Percentiles rank a stretch among this genome's conserved stretches.
phyloP scores from a whole-genome alignment of 2,329 filamentous ascomycete species.

The Xylariales sp. region DNA sequence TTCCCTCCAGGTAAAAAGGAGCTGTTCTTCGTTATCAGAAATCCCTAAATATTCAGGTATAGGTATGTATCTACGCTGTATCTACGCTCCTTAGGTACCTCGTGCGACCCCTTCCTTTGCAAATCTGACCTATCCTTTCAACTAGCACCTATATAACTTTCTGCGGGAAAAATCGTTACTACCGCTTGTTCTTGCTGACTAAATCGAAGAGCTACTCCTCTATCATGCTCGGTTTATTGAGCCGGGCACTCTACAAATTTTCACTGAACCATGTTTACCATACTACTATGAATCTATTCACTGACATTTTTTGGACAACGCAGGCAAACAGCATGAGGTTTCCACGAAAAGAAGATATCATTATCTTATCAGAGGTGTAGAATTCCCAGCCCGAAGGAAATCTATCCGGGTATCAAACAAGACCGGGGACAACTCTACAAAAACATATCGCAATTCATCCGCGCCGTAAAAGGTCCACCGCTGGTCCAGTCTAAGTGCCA shows the following conservation, averaged over 20 bases:
- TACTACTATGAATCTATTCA: not conserved
- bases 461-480: conserved; percentile 36
- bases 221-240: not conserved
- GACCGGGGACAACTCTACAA: conserved; percentile 40
- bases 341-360: conserved; percentile 6
- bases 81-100: no score
- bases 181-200: no score
- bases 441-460: conserved; percentile 38
- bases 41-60: no score
- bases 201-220: no score
- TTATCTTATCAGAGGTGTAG: conserved; percentile 29
- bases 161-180: no score
- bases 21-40: no score
- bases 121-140: no score
- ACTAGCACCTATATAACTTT: no score
- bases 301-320: not conserved
- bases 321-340: not conserved
- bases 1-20: no score
- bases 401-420: conserved; percentile 55
- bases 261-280: not conserved
- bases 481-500: conserved; percentile 36
- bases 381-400: conserved; percentile 47
- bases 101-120: no score
- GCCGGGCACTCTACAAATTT: not conserved
- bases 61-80: no score